These are phyloP conservation scores for Grosmannia huntii DNA, from an alignment of 2,329 filamentous ascomycete species.

Conservation along the genomic window DNA sequence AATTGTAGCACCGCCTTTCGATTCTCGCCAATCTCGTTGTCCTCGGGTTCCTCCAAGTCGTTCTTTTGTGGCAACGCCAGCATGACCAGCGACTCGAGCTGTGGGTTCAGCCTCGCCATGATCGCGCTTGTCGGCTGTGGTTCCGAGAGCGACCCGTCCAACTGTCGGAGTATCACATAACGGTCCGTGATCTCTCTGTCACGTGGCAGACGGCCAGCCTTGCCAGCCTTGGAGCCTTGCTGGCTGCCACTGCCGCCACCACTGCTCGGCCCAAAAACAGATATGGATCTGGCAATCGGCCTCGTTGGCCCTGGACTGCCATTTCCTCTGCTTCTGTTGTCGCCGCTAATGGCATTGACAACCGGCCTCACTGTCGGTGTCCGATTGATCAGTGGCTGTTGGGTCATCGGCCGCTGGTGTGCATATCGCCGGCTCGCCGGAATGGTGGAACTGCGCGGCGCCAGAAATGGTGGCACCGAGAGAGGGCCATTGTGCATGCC, in stretches of 20 bases:
- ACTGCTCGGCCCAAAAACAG: neutral
- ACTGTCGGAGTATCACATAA: slow-evolving; percentile 19
- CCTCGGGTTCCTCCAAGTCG: neutral
- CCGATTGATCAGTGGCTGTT: neutral
- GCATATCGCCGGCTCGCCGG: neutral
- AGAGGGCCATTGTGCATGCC: neutral
- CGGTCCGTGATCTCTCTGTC: slow-evolving; percentile 31
- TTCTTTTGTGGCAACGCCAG: slow-evolving; percentile 22
- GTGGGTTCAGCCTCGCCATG: slow-evolving; percentile 24
- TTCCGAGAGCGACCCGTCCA: slow-evolving; percentile 24
- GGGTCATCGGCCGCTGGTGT: neutral
- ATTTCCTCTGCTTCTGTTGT: neutral
- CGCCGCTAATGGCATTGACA: neutral
- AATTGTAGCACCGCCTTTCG: slow-evolving; percentile 13
- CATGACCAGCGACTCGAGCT: slow-evolving; percentile 27
- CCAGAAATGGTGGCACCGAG: neutral
- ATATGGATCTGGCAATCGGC: neutral
- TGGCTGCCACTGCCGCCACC: neutral
- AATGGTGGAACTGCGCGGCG: neutral
- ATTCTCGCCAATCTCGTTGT: neutral
- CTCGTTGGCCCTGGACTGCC: neutral
- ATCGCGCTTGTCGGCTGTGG: slow-evolving; percentile 26
- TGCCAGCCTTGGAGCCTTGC: slow-evolving; percentile 1
- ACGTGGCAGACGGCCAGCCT: slow-evolving; percentile 21
- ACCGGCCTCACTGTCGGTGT: neutral